Percentiles rank a stretch among this genome's conserved stretches.
phyloP scores from a whole-genome alignment of 2,329 filamentous ascomycete species.

The Cercospora sp. region DNA sequence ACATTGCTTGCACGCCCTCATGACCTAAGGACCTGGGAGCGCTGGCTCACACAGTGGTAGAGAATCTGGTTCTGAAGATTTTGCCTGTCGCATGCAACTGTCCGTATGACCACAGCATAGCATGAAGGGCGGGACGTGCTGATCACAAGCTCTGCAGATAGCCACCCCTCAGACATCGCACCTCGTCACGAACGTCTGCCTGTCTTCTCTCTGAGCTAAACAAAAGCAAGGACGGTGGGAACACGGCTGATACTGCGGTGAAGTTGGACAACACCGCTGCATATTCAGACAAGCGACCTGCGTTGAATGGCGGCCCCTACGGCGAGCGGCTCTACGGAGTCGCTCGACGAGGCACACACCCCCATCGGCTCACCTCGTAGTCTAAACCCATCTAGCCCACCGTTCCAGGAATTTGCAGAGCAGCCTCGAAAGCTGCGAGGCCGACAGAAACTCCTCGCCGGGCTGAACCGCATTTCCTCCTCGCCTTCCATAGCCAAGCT shows the following conservation, averaged over 20 bases:
- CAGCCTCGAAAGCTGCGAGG: conserved; percentile 62
- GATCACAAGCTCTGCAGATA: conserved; percentile 7
- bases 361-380: conserved; percentile 22
- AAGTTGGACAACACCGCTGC: not conserved
- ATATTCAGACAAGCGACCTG: not conserved
- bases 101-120: conserved; percentile 9
- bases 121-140: conserved; percentile 1
- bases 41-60: not conserved
- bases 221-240: not conserved
- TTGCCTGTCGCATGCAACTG: conserved; percentile 6
- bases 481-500: conserved; percentile 69
- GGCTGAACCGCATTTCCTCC: conserved; percentile 79
- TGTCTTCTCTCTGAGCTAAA: not conserved
- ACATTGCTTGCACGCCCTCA: not conserved
- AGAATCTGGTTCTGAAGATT: not conserved
- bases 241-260: not conserved
- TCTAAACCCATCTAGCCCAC: conserved; percentile 33
- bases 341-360: conserved; percentile 22
- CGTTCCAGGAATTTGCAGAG: conserved; percentile 36
- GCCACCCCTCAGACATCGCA: conserved; percentile 3
- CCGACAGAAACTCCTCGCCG: conserved; percentile 68
- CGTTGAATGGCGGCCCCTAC: conserved; percentile 17
- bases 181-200: not conserved
- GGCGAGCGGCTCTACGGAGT: conserved; percentile 25
- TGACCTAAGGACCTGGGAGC: conserved; percentile 3